Evolutionary conservation across 805 yeast genomes (phyloP), one percentile per base, ranked within the genome.

Genomic region (Candida dendrica): DNA sequence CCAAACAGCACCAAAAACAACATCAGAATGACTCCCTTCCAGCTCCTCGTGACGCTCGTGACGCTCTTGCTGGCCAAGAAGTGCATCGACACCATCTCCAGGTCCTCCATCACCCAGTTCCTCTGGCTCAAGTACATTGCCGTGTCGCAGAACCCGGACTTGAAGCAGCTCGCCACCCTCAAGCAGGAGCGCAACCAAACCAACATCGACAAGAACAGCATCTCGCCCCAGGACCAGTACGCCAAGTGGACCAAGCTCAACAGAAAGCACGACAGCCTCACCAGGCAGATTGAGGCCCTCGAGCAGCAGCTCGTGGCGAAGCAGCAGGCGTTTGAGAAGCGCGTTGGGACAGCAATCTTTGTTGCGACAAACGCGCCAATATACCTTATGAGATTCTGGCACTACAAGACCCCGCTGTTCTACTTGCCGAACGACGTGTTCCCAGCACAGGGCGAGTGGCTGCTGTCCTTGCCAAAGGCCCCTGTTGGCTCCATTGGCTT

Each of bases 221-320:
- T 89, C 9, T 77, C 87, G 42, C 91, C 97, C 2, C 96, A 91
- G 61, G 97, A 93, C 59, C 81, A 93, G 54, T 93, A 91, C 60
- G 96, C 97, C 24, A 81, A 77, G 55, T 93, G 98, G 98, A 95
- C 97, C 1, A 88, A 88, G 59, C 69, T 90, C 47, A 90, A 88
- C 55, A 74, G 98, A 38, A 74, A 72, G 51, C 65, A 72, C 44
- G 89, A 82, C 49, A 71, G 74, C 45, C 55, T 85, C 39, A 68
- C 71, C 36, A 67, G 61, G 14, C 78, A 84, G 45, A 64, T 83
- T 35, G 72, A 69, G 15, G 43, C 51, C 8, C 49, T 75, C 37
- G 72, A 69, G 40, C 57, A 61, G 34, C 10, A 36, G 26, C 3
- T n/a, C 26, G 6, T 15, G 3, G 19, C n/a, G 5, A 11, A 29